Conservation (phyloP, 176 grass and related monocot genomes). For the Bolboschoenus planiculmis region DNA sequence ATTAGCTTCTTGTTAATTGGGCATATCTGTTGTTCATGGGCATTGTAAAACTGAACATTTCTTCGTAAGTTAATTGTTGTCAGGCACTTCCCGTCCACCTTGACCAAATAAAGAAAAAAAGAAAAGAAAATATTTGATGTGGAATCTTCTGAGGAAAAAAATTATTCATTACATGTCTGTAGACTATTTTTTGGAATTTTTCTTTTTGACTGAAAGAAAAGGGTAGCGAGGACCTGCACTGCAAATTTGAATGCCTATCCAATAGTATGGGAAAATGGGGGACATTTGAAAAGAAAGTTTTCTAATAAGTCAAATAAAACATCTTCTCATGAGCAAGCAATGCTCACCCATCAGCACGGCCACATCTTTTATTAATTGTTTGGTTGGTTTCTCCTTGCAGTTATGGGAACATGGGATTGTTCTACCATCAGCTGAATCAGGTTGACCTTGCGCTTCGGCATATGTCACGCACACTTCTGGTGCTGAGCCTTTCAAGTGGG, state of each 20-base stretch:
- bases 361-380: slow-evolving; percentile 2
- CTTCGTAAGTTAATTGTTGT: background rate
- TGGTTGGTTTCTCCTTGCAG: slow-evolving; percentile 40
- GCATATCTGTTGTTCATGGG: background rate
- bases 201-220: background rate
- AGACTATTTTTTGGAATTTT: background rate
- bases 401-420: slow-evolving; percentile 98
- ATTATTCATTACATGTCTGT: background rate
- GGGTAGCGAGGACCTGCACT: background rate
- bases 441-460: slow-evolving; percentile 79
- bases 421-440: slow-evolving; percentile 94
- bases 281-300: background rate
- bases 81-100: background rate
- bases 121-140: background rate
- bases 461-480: slow-evolving; percentile 73
- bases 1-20: background rate
- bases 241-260: background rate
- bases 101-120: background rate
- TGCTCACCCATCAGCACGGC: background rate
- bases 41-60: slow-evolving; percentile 1
- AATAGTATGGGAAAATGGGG: background rate
- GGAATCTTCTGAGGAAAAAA: background rate
- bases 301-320: background rate
- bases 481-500: slow-evolving; percentile 81
- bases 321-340: background rate